These are phyloP conservation scores for Ogataea ganodermae DNA, from an alignment of 805 yeast species.

Conservation along the genomic window DNA sequence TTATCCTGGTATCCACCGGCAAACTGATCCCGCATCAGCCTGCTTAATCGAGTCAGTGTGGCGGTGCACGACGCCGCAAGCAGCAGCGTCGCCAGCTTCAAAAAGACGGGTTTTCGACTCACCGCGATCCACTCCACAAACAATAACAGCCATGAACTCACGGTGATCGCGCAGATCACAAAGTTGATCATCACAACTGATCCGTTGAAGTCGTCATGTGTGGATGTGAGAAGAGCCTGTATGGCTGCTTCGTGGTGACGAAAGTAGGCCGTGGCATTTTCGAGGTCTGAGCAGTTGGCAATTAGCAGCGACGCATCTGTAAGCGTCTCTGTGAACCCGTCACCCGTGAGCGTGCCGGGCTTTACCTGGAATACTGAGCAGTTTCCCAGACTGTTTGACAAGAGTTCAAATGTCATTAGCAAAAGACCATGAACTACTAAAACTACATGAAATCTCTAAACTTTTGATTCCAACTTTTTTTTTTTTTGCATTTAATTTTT, in stretches of 20 bases:
- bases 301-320: conserved; percentile 32
- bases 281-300: conserved; percentile 42
- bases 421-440: no score
- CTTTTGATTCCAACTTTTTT: no score
- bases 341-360: conserved; percentile 8
- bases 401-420: not conserved
- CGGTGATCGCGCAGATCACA: conserved; percentile 55
- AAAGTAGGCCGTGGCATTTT: not conserved
- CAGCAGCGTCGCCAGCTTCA: conserved; percentile 59
- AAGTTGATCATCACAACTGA: conserved; percentile 49
- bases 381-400: not conserved
- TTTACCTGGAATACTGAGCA: conserved; percentile 14
- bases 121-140: conserved; percentile 55
- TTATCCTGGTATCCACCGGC: conserved; percentile 55
- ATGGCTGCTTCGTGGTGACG: not conserved
- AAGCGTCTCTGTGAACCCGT: conserved; percentile 39
- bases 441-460: no score
- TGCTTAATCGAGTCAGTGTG: conserved; percentile 47
- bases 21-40: conserved; percentile 52
- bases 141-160: conserved; percentile 71
- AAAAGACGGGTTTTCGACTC: conserved; percentile 57
- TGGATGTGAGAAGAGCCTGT: not conserved
- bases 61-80: conserved; percentile 57
- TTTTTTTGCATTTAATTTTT: no score
- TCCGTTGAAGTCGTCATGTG: conserved; percentile 38